Evolutionary conservation across 1,284 basidiomycete genomes (phyloP), one percentile per base, ranked within the genome.

Genomic region (Apiotrichum akiyoshidainum): DNA sequence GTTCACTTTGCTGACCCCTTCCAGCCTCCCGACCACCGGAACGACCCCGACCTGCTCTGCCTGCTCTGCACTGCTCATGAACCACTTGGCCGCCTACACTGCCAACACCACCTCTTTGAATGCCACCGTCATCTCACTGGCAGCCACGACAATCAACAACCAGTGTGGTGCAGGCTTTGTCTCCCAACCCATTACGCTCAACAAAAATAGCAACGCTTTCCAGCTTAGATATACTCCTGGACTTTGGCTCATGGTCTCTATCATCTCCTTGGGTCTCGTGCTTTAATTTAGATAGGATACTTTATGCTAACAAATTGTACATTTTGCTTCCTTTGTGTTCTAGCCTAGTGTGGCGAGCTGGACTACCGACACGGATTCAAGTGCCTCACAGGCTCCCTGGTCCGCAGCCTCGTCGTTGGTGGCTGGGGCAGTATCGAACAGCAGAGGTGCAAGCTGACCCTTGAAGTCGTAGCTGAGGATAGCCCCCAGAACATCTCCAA

Each of bases 401-500:
- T 7, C 26, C 6, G 8, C 45, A 11, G 12, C 26, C 45, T 21
- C 17, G 37, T 33, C 39, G 10, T 22, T 14, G 6, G 12, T 40
- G 5, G 21, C 11, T 40, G 21, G 17, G n/a, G n/a, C n/a, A 14
- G 42, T 14, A 21, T 51, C 49, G 31, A 54, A 34, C 21, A 58
- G 11, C 5, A 54, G 34, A n/a, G 31, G 22, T 10, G 3, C 13
- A 31, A 58, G 44, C n/a, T 35, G 19, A 9, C 44, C n/a, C 41
- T 55, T 58, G 4, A 55, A 13, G 42, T 52, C 48, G 17, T 35
- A 11, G 13, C 26, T 44, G 34, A 63, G 46, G 19, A 53, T 50
- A 0, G 91, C 89, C 81, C 87, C 92, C 26, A 90, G 80, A 13
- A 85, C 85, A 69, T 96, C 93, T 7, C 92, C 81, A 39, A 95